Evolutionary conservation across 192 early-diverging fungal genomes (phyloP), one percentile per base, ranked within the genome.

Genomic region (Powellomyces hirtus): DNA sequence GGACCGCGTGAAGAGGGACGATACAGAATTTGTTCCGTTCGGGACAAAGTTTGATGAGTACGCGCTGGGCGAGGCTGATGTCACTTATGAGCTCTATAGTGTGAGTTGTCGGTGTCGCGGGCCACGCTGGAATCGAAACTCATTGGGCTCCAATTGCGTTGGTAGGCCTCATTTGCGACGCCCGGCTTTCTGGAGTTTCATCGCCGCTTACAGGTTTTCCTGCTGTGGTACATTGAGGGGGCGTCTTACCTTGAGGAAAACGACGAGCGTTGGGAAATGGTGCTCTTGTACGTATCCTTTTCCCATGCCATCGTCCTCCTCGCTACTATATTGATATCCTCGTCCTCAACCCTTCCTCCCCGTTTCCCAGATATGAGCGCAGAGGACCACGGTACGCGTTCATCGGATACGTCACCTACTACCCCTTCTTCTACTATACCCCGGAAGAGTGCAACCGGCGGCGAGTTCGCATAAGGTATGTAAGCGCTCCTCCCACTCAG

Each of bases 161-260:
- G 34, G 18, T 45, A 79, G 90, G 66, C 78, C 31, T 78, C 73
- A 0, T 94, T 98, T 64, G 62, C 75, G 18, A 86, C 82, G 14
- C 83, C 78, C 1, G 75, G 81, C 38, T 93, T 93, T 62, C 70
- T 83, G 57, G 86, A 86, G 37, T 95, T 89, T 70, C 92, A 98
- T 73, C 80, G 75, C 49, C 77, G 91, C 34, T 72, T 96, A 64
- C 94, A 94, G 60, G 70, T 86, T 31, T 89, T 98, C 71, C 68
- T 90, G 11, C 78, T 95, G 38, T 89, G 91, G 42, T 95, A 86
- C 57, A 93, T 98, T 37, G 96, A 98, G 67, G 96, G 94, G 13
- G 90, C 91, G 22, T 88, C 87, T 49, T 92, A 87, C 45, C 89
- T 98, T 59, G 90, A 96, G 46, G 87, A 85, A 14, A 76, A 83